These are phyloP conservation scores for Plectranthus barbatus DNA, from an alignment of 257 asterid species.

Conservation along the genomic window DNA sequence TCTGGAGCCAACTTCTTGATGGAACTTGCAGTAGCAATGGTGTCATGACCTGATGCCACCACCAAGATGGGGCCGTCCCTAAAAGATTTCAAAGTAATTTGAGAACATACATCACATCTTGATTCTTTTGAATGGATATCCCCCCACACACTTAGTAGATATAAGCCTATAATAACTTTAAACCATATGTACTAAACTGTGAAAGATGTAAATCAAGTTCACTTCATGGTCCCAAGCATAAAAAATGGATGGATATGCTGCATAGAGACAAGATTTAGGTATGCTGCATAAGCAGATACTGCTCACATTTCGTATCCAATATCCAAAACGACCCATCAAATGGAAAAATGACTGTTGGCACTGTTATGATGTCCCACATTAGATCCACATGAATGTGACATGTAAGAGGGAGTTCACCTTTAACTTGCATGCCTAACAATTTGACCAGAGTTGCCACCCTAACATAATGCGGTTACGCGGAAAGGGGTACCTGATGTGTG, in stretches of 20 bases:
- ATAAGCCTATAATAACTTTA: neutral
- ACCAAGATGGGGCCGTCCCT: constrained; percentile 83
- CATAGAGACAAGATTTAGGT: neutral
- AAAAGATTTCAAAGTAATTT: constrained; percentile 16
- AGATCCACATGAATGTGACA: too few species aligned
- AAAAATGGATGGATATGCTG: neutral
- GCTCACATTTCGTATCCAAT: too few species aligned
- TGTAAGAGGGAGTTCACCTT: too few species aligned
- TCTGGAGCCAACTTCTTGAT: constrained; percentile 62
- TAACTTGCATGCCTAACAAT: too few species aligned
- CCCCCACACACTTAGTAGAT: neutral
- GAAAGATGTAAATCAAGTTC: neutral
- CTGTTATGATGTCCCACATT: too few species aligned
- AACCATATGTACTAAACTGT: neutral
- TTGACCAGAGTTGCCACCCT: too few species aligned
- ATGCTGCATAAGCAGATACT: too few species aligned
- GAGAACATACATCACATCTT: constrained; percentile 7
- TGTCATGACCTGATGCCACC: constrained; percentile 87
- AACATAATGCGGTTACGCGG: too few species aligned
- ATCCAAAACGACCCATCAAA: too few species aligned
- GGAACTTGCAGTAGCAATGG: constrained; percentile 58
- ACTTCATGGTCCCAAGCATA: neutral
- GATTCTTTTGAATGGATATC: neutral
- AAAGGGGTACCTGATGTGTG: too few species aligned
- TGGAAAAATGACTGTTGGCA: neutral